Conservation (phyloP, 2,329 filamentous ascomycete species). For the Penicillium concentricum region DNA sequence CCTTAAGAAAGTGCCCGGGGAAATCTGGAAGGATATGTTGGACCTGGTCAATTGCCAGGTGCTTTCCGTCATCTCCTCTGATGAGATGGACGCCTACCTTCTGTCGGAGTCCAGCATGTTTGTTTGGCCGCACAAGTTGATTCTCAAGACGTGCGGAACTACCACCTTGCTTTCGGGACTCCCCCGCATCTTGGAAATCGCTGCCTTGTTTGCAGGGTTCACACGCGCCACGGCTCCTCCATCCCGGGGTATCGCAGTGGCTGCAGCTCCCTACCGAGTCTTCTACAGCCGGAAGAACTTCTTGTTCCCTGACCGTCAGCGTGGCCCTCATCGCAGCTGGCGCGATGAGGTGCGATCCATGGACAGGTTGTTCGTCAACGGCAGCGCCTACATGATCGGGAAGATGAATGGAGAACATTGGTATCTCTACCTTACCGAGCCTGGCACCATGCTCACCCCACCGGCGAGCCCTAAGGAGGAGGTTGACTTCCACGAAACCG, state of each 20-base stretch:
- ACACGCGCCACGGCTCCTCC: slow-evolving; percentile 71
- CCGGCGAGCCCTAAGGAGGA: slow-evolving; percentile 68
- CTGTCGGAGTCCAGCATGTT: slow-evolving; percentile 99
- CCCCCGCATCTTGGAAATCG: slow-evolving; percentile 88
- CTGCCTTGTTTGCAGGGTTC: slow-evolving; percentile 83
- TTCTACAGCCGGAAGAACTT: slow-evolving; percentile 99
- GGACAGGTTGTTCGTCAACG: slow-evolving; percentile 85
- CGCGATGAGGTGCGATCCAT: slow-evolving; percentile 90
- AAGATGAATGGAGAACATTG: slow-evolving; percentile 99
- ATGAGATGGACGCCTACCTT: slow-evolving; percentile 92
- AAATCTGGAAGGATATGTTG: slow-evolving; percentile 94
- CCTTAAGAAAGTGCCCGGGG: slow-evolving; percentile 78
- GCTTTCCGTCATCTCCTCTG: slow-evolving; percentile 86
- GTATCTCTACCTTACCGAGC: slow-evolving; percentile 96
- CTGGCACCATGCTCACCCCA: slow-evolving; percentile 74
- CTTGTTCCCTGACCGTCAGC: slow-evolving; percentile 90
- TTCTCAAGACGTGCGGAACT: slow-evolving; percentile 96
- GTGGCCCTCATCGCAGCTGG: slow-evolving; percentile 94
- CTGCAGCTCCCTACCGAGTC: slow-evolving; percentile 87
- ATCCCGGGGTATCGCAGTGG: slow-evolving; percentile 65
- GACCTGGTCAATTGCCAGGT: slow-evolving; percentile 99
- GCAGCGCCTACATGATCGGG: slow-evolving; percentile 98
- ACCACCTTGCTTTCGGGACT: slow-evolving; percentile 89
- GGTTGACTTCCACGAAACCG: slow-evolving; percentile 51
- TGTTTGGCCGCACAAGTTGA: slow-evolving; percentile 98